Conservation (phyloP, 176 grass and related monocot species). For the Raddia distichophylla region DNA sequence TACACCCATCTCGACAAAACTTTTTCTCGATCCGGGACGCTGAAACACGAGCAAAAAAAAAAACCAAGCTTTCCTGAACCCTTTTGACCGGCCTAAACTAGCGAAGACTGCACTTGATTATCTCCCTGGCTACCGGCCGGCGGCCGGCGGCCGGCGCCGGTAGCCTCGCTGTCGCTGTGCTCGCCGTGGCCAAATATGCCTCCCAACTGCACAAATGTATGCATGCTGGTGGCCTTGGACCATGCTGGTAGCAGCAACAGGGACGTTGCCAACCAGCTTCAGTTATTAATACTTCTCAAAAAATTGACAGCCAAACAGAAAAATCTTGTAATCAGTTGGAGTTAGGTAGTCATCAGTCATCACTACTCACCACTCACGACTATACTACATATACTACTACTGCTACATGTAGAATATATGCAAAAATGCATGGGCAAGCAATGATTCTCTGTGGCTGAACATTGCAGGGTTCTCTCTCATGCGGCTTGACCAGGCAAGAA, state of each 20-base stretch:
- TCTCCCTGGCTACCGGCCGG: background rate
- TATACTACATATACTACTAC: background rate
- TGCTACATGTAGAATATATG: constrained; percentile 1
- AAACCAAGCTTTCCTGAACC: constrained; percentile 33
- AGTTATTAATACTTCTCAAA: constrained; percentile 20
- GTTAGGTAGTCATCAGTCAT: constrained; percentile 36
- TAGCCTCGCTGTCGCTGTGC: constrained; percentile 32
- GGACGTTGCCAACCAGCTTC: constrained; percentile 36
- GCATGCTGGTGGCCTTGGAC: constrained; percentile 42
- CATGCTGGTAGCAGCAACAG: constrained; percentile 38
- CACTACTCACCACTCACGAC: background rate
- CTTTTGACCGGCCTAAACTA: constrained; percentile 22
- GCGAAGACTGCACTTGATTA: background rate
- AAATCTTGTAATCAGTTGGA: constrained; percentile 43
- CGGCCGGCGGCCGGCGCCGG: constrained; percentile 11
- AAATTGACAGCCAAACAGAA: constrained; percentile 34
- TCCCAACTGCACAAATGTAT: constrained; percentile 25
- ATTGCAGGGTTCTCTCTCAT: constrained; percentile 14
- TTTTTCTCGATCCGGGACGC: background rate
- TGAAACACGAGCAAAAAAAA: constrained; percentile 27
- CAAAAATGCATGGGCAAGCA: background rate
- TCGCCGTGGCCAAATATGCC: background rate
- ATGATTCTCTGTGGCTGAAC: constrained; percentile 43
- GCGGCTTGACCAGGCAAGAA: constrained; percentile 21
- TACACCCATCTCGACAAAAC: constrained; percentile 8